Conservation (phyloP, 768 basidiomycete species). For the Lactarius quietus region DNA sequence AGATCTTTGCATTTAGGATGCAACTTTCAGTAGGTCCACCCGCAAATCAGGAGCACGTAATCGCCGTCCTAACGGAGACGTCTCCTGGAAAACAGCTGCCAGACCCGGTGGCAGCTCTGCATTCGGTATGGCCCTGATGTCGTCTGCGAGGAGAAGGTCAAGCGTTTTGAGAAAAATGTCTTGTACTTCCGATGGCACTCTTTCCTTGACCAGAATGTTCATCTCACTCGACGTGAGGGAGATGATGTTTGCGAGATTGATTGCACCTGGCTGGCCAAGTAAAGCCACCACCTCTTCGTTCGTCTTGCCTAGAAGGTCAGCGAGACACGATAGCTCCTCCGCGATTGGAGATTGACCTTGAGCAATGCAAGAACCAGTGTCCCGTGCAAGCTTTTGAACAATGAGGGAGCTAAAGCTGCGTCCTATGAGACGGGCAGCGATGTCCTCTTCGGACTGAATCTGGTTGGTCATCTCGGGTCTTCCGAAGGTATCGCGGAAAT, state of each 20-base stretch:
- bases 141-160: not conserved
- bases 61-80: not conserved
- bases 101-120: not conserved
- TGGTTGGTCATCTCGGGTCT: not conserved
- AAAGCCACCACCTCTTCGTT: not conserved
- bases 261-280: not conserved
- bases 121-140: not conserved
- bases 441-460: not conserved
- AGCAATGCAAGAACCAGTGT: not conserved
- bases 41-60: not conserved
- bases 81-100: not conserved
- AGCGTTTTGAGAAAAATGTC: not conserved
- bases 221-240: not conserved
- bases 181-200: not conserved
- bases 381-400: not conserved
- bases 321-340: not conserved
- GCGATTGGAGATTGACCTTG: not conserved
- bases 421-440: not conserved
- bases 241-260: not conserved
- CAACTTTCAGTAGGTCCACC: not conserved
- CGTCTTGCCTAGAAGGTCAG: not conserved
- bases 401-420: not conserved
- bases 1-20: too few species aligned
- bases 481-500: conserved; percentile 1
- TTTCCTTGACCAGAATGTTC: not conserved